phyloP scores from a whole-genome alignment of 1,139 yeast genomes.

The Lodderomyces oxycetoniae region DNA sequence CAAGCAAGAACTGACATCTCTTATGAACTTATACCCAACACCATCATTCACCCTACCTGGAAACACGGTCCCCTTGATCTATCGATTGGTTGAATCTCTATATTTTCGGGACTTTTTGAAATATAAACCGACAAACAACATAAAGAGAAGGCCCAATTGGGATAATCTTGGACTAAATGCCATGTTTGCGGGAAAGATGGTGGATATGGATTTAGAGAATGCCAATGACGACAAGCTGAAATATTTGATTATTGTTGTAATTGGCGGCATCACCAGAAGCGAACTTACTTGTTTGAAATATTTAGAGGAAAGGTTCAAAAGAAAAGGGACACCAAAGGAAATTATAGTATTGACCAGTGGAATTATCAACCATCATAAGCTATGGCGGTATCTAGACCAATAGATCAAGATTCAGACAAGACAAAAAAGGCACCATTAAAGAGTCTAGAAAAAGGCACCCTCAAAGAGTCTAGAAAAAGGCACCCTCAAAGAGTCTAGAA shows the following conservation, averaged over 20 bases:
- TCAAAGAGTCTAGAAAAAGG: no score
- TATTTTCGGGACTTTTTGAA: slow-evolving; percentile 43
- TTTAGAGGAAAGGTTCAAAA: slow-evolving; percentile 38
- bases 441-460: no score
- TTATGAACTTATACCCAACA: slow-evolving; percentile 29
- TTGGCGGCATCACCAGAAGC: slow-evolving; percentile 81
- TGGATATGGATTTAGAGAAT: slow-evolving; percentile 34
- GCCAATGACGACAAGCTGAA: slow-evolving; percentile 24
- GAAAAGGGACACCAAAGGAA: slow-evolving; percentile 33
- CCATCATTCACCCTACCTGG: slow-evolving; percentile 53
- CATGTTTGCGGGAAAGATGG: slow-evolving; percentile 36
- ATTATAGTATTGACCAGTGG: slow-evolving; percentile 55
- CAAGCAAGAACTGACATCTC: slow-evolving; percentile 10
- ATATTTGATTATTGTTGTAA: slow-evolving; percentile 47
- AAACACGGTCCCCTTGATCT: slow-evolving; percentile 45
- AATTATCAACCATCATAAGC: slow-evolving; percentile 44
- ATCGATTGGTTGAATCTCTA: slow-evolving; percentile 48
- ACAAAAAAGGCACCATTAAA: no score
- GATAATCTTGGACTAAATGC: slow-evolving; percentile 34
- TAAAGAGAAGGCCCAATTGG: slow-evolving; percentile 43
- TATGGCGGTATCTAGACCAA: slow-evolving; percentile 16
- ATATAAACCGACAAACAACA: slow-evolving; percentile 39
- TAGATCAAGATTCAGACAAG: no score
- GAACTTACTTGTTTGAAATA: slow-evolving; percentile 65
- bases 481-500: no score